A percentile compares a stretch with the other conserved stretches of the same genome.
Evolutionary conservation across 106 monocot genomes (phyloP).

Genomic region (Acanthochlamys bracteata): DNA sequence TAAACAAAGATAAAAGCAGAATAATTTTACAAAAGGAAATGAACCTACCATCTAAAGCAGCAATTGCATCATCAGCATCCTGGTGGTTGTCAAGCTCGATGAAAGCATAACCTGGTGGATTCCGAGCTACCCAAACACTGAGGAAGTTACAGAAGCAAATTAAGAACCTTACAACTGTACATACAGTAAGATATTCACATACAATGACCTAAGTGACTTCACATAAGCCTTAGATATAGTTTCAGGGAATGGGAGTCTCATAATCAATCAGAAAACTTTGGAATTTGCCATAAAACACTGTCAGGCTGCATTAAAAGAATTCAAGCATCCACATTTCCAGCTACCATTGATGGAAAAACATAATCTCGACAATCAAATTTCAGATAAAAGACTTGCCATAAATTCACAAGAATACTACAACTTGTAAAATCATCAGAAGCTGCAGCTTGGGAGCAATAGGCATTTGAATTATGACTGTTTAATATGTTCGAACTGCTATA

Average conservation of each 20-base stretch:
- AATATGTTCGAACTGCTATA: too few species aligned
- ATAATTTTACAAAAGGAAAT: not conserved
- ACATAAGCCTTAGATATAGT: not conserved
- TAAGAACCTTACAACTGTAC: not conserved
- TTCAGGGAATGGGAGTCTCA: not conserved
- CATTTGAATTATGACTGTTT: too few species aligned
- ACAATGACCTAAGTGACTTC: not conserved
- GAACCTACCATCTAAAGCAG: constrained; percentile 10
- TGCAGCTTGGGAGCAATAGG: too few species aligned
- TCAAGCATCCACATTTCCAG: too few species aligned
- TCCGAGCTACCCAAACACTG: constrained; percentile 17
- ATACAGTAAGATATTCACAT: not conserved
- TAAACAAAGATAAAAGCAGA: not conserved
- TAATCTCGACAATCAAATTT: too few species aligned
- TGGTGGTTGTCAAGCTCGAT: constrained; percentile 11
- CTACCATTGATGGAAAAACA: too few species aligned
- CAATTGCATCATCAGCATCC: constrained; percentile 19
- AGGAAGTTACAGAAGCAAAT: not conserved
- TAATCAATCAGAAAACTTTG: too few species aligned
- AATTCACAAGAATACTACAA: too few species aligned
- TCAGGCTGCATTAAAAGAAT: too few species aligned
- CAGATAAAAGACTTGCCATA: too few species aligned
- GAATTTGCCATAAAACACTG: too few species aligned
- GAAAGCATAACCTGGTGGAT: constrained; percentile 22
- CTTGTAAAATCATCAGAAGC: too few species aligned